phyloP scores from a whole-genome alignment of 2,329 filamentous ascomycete genomes.

The Hypoxylon sp. region DNA sequence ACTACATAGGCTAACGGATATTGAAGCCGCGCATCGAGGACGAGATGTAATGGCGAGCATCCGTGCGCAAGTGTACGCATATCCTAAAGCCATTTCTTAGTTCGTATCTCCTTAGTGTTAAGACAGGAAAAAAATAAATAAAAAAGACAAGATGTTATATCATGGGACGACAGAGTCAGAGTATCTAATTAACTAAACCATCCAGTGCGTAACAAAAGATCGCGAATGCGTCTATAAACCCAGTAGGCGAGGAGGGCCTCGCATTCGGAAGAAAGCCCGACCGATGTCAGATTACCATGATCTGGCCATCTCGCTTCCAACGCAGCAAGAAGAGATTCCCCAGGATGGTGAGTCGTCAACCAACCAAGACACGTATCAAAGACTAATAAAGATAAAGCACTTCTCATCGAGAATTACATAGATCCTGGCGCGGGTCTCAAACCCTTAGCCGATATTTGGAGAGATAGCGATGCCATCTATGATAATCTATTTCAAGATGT shows the following conservation, averaged over 20 bases:
- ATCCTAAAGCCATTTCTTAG: constrained; percentile 21
- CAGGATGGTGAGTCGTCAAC: constrained; percentile 51
- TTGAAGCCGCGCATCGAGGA: constrained; percentile 61
- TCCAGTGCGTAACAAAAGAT: constrained; percentile 58
- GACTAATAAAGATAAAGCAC: constrained; percentile 42
- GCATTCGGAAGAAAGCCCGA: constrained; percentile 59
- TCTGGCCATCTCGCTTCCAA: constrained; percentile 48
- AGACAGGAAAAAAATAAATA: constrained; percentile 7
- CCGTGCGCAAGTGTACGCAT: constrained; percentile 61
- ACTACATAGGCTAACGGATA: constrained; percentile 25
- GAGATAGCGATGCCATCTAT: constrained; percentile 65
- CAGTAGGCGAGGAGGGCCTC: constrained; percentile 61
- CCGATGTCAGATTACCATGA: constrained; percentile 52
- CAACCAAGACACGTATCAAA: constrained; percentile 19
- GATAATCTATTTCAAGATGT: constrained; percentile 59
- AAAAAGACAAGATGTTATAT: background rate
- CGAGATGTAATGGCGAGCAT: constrained; percentile 63
- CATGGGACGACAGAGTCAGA: background rate
- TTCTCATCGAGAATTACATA: constrained; percentile 58
- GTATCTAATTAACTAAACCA: constrained; percentile 41
- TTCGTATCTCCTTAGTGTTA: constrained; percentile 27
- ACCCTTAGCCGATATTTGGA: constrained; percentile 61
- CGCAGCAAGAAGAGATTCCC: constrained; percentile 52
- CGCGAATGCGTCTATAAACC: constrained; percentile 62
- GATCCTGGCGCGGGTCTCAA: constrained; percentile 65